phyloP scores from a whole-genome alignment of 2,329 filamentous ascomycete species.

The Knoxdaviesia capensis region DNA sequence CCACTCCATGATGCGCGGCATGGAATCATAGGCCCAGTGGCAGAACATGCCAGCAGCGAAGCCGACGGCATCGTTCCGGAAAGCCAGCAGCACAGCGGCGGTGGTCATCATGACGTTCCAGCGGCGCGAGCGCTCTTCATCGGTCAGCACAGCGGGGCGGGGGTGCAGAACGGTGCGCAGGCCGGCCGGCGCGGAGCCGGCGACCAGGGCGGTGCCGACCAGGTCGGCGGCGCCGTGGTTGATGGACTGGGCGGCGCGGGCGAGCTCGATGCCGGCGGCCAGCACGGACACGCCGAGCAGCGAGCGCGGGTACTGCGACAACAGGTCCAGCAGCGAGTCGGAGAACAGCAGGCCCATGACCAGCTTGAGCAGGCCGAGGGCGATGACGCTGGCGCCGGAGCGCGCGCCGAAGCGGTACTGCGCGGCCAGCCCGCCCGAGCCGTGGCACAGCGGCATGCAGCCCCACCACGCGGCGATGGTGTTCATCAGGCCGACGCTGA shows the following conservation, averaged over 20 bases:
- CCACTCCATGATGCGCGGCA: too few relatives aligned
- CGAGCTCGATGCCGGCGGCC: conserved; percentile 71
- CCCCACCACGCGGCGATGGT: conserved; percentile 76
- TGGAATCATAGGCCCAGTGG: conserved; percentile 39
- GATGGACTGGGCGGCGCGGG: conserved; percentile 64
- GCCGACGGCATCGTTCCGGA: conserved; percentile 76
- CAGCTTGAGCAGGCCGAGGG: conserved; percentile 61
- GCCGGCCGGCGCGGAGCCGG: conserved; percentile 4
- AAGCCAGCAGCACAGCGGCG: conserved; percentile 60
- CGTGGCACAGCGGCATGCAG: conserved; percentile 89
- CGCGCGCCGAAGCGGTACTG: conserved; percentile 85
- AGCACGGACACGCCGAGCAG: conserved; percentile 78
- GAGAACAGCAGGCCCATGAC: conserved; percentile 57
- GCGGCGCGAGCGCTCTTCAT: conserved; percentile 50
- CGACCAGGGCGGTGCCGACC: conserved; percentile 8
- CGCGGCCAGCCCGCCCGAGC: conserved; percentile 73
- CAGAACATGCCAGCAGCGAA: conserved; percentile 69
- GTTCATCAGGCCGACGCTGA: conserved; percentile 73
- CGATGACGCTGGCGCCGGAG: conserved; percentile 63
- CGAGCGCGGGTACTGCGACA: conserved; percentile 53
- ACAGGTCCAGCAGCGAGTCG: conserved; percentile 47
- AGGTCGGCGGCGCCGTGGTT: conserved; percentile 49
- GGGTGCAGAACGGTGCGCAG: conserved; percentile 7
- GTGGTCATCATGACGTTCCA: conserved; percentile 89
- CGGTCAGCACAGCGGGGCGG: conserved; percentile 24